Evolutionary conservation across 495 filamentous ascomycete genomes (phyloP).

Genomic region (Xanthoparmelia taractica): DNA sequence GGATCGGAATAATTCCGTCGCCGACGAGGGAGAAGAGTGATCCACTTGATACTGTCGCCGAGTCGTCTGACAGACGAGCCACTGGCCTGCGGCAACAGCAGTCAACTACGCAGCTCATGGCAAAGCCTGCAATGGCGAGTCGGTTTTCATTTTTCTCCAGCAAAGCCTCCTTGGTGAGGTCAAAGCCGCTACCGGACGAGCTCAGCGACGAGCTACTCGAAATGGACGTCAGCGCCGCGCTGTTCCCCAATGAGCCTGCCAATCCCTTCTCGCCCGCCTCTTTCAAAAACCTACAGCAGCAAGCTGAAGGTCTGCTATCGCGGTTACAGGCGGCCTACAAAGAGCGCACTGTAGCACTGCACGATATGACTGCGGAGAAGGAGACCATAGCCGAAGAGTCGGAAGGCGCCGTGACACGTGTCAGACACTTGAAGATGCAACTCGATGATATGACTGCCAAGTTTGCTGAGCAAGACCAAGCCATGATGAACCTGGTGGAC

Average conservation of each 20-base stretch:
- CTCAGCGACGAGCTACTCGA: constrained; percentile 52
- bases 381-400: constrained; percentile 62
- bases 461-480: constrained; percentile 55
- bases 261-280: constrained; percentile 19
- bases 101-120: background rate
- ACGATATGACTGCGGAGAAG: constrained; percentile 53
- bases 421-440: constrained; percentile 60
- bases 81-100: constrained; percentile 16
- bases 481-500: constrained; percentile 54
- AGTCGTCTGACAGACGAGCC: constrained; percentile 24
- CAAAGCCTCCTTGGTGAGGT: constrained; percentile 11
- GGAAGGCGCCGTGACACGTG: constrained; percentile 63
- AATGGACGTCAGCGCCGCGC: constrained; percentile 19
- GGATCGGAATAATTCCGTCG: constrained; percentile 33
- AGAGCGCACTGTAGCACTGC: constrained; percentile 49
- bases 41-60: constrained; percentile 14
- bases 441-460: constrained; percentile 69
- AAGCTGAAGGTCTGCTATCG: constrained; percentile 41
- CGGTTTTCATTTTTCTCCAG: constrained; percentile 23
- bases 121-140: constrained; percentile 19
- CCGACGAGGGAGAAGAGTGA: constrained; percentile 26
- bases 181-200: constrained; percentile 26
- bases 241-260: constrained; percentile 15
- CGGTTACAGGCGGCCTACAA: constrained; percentile 67
- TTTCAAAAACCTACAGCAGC: constrained; percentile 20